A percentile compares a stretch with the other conserved stretches of the same genome.
Evolutionary conservation across 202 grass and related monocot species (phyloP).

Genomic region (Panicum virgatum): DNA sequence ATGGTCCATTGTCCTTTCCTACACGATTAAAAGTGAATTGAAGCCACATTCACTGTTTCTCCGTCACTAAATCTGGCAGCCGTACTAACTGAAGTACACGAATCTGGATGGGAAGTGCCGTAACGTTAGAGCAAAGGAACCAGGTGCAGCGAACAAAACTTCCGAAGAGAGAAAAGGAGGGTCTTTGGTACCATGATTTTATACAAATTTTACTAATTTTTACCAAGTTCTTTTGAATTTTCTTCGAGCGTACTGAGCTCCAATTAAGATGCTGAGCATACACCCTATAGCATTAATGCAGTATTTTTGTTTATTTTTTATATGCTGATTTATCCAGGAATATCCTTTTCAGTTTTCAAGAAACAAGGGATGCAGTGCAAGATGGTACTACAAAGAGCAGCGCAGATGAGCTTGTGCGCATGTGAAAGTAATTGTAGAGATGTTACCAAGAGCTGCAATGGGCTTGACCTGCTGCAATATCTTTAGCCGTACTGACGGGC

Average conservation of each 20-base stretch:
- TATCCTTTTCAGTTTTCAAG: neutral
- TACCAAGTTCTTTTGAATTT: neutral
- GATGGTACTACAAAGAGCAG: neutral
- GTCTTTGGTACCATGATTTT: neutral
- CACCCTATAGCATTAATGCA: neutral
- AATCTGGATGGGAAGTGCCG: neutral
- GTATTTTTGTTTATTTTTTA: neutral
- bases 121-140: neutral
- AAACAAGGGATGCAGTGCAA: neutral
- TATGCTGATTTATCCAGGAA: neutral
- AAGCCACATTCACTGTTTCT: neutral
- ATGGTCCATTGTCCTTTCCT: neutral
- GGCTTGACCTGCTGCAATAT: slow-evolving; percentile 10
- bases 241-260: no score
- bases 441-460: neutral
- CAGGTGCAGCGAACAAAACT: neutral
- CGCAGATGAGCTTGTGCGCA: neutral
- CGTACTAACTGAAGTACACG: neutral
- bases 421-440: neutral
- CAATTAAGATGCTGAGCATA: no score
- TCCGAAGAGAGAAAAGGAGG: neutral
- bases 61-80: slow-evolving; percentile 1
- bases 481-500: neutral
- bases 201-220: neutral
- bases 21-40: neutral